These are phyloP conservation scores for sweet orange (Citrus sinensis) DNA, from an alignment of 345 rosid species.

Conservation along the genomic window DVS_A1.0 CM039161.1:2675001-2675500, in stretches of 20 bases:
- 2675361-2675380: neutral
- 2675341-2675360: neutral
- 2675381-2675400: neutral
- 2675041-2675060: neutral
- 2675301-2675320: neutral
- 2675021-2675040: constrained; percentile 12
- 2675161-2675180: no score
- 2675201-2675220: constrained; percentile 14
- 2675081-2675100: constrained; percentile 5
- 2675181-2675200: neutral
- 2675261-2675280: constrained; percentile 9
- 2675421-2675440: neutral
- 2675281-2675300: neutral
- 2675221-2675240: neutral
- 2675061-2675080: neutral
- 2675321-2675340: neutral
- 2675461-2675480: neutral
- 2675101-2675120: neutral
- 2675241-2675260: neutral
- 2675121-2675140: constrained; percentile 27
- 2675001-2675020: constrained; percentile 25
- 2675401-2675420: neutral
- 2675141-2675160: constrained; percentile 9
- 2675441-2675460: neutral
- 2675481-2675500: neutral